Percentiles rank a stretch among this genome's conserved stretches.
Conservation (phyloP, 192 early-diverging fungal species). For the Entrophospora sp. region DNA sequence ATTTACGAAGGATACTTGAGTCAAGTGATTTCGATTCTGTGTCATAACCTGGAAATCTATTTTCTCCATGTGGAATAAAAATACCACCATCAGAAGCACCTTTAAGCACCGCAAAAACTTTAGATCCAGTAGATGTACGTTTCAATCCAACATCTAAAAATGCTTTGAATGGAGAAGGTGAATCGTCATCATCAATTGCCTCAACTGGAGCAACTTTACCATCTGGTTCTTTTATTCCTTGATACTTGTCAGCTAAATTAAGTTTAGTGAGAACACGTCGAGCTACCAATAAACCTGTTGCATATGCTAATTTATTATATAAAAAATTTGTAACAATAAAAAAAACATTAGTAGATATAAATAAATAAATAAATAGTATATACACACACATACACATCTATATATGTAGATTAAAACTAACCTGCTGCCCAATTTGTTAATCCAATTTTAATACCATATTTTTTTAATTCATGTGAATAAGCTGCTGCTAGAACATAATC, state of each 20-base stretch:
- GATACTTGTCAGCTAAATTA: slow-evolving; percentile 91
- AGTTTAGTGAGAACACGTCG: slow-evolving; percentile 94
- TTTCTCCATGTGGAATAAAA: slow-evolving; percentile 91
- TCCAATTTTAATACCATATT: slow-evolving; percentile 94
- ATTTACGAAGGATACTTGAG: slow-evolving; percentile 83
- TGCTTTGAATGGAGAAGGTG: slow-evolving; percentile 94
- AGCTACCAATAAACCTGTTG: slow-evolving; percentile 94
- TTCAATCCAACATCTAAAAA: slow-evolving; percentile 96
- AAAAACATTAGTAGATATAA: too few species aligned
- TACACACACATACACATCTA: too few species aligned
- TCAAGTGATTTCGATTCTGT: slow-evolving; percentile 78
- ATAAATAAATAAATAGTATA: too few species aligned
- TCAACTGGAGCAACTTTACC: slow-evolving; percentile 85
- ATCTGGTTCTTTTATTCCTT: slow-evolving; percentile 86
- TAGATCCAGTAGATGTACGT: slow-evolving; percentile 95
- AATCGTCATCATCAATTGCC: slow-evolving; percentile 79
- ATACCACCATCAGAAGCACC: slow-evolving; percentile 99
- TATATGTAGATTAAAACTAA: too few species aligned
- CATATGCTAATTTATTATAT: slow-evolving; percentile 59
- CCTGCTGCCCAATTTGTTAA: slow-evolving; percentile 99
- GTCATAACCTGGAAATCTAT: slow-evolving; percentile 97
- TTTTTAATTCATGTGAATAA: slow-evolving; percentile 94
- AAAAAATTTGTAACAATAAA: slow-evolving; percentile 18
- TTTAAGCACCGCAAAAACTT: slow-evolving; percentile 96
- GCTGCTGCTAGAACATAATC: slow-evolving; percentile 92